These are phyloP conservation scores for Capsicum rhomboideum DNA, from an alignment of 257 asterid species.

Conservation along the genomic window DNA sequence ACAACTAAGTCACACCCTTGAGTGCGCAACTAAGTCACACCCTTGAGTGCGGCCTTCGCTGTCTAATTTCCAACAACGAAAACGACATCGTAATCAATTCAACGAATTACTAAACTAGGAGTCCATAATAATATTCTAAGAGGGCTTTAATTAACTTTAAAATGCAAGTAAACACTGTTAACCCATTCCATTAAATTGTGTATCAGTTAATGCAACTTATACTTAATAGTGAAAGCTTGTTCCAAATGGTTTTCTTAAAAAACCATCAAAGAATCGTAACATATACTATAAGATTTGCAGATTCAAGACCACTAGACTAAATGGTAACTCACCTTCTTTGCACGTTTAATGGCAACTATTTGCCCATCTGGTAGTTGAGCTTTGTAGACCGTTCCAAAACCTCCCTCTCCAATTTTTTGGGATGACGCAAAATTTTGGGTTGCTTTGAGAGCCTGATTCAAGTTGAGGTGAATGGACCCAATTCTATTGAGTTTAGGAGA, in stretches of 20 bases:
- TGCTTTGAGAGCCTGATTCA: conserved; percentile 61
- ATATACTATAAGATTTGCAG: conserved; percentile 17
- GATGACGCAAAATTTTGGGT: conserved; percentile 73
- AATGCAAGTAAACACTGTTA: neutral
- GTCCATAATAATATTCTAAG: neutral
- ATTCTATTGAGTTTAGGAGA: conserved; percentile 79
- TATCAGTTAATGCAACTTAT: neutral
- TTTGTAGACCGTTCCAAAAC: conserved; percentile 86
- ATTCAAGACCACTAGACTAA: neutral
- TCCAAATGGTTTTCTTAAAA: neutral
- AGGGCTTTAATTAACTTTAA: neutral
- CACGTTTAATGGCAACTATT: conserved; percentile 89
- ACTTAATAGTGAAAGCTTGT: neutral
- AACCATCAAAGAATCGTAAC: neutral
- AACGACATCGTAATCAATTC: neutral
- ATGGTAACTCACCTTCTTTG: conserved; percentile 61
- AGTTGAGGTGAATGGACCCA: conserved; percentile 76
- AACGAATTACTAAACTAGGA: neutral
- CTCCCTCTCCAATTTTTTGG: conserved; percentile 79
- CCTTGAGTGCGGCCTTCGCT: neutral
- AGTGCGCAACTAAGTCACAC: neutral
- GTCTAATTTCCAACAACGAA: neutral
- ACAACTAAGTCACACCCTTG: neutral
- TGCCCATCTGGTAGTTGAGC: conserved; percentile 80
- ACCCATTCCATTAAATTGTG: neutral